Evolutionary conservation across 257 asterid species (phyloP), one percentile per base, ranked within the genome.

Genomic region (Solanum stenotomum): DNA sequence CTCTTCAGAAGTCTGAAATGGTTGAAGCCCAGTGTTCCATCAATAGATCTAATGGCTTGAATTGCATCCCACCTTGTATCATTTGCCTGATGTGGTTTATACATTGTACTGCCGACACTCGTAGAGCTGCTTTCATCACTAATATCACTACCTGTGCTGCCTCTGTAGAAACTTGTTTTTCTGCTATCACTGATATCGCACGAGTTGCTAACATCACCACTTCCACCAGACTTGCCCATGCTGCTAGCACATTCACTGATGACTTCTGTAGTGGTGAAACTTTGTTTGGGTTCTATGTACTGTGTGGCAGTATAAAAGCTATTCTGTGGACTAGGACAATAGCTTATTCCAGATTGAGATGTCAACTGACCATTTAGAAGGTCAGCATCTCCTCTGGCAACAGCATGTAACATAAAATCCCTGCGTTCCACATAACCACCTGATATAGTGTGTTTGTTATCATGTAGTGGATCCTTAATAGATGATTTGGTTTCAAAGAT

Each of bases 61-160:
- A 94, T 92, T 82, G 96, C 95, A 89, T 94, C 96, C 96, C 96
- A 94, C 35, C 91, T 89, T 8, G 90, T 90, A 88, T 94, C 96
- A 79, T 92, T 94, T 89, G 94, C 95, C 88, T 91, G 90, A 87
- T 94, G 96, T 3, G 96, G 96, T 87, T 92, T 92, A 93, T 92
- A 89, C 18, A 90, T 70, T 34, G 92, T 90, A 86, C 93, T 87
- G 85, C 92, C 87, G 16, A 91, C 91, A 87, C 94, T 94, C 89
- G 93, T 92, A 16, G 91, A 94, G 89, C 95, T 92, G 92, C 96
- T 92, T 85, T 94, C 96, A 29, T 92, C 95, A 46, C 96, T 94
- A 68, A 92, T 33, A 63, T 94, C 94, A 88, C 95, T 94, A 75
- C 92, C 93, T 2, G 94, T 92, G 82, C 95, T 92, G 84, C 88